phyloP scores from a whole-genome alignment of 106 monocot genomes.

The Dendrobium chrysotoxum region DNA sequence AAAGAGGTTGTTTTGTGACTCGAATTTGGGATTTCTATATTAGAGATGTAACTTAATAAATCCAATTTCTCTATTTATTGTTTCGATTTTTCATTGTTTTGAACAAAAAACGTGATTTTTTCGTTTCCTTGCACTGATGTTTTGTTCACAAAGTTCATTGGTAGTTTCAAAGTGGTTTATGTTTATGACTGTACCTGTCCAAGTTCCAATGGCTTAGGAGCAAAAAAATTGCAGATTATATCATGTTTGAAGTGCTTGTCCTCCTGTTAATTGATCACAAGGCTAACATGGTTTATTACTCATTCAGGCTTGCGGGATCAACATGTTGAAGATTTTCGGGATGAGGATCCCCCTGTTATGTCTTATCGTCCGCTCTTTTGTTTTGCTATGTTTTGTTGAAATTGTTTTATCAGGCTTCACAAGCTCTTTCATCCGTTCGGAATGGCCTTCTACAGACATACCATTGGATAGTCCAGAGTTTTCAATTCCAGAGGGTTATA shows the following conservation, averaged over 20 bases:
- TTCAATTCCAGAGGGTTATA: slow-evolving; percentile 69
- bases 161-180: neutral
- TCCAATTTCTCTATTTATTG: too few species aligned
- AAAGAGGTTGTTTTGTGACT: too few species aligned
- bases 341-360: slow-evolving; percentile 1
- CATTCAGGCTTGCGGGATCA: neutral
- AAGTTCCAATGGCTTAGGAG: neutral
- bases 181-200: neutral
- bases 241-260: neutral
- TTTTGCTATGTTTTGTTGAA: slow-evolving; percentile 33
- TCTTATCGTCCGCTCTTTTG: slow-evolving; percentile 23
- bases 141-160: neutral
- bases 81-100: too few species aligned
- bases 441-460: slow-evolving; percentile 83
- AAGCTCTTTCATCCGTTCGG: slow-evolving; percentile 69
- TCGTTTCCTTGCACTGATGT: too few species aligned
- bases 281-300: neutral
- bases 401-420: slow-evolving; percentile 45
- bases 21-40: too few species aligned
- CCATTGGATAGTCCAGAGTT: slow-evolving; percentile 78
- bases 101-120: too few species aligned
- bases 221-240: neutral
- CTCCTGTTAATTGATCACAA: neutral
- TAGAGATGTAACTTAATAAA: too few species aligned
- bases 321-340: slow-evolving; percentile 10